Conservation (phyloP, 176 grass and related monocot genomes). For the Hyparrhenia diplandra region DNA sequence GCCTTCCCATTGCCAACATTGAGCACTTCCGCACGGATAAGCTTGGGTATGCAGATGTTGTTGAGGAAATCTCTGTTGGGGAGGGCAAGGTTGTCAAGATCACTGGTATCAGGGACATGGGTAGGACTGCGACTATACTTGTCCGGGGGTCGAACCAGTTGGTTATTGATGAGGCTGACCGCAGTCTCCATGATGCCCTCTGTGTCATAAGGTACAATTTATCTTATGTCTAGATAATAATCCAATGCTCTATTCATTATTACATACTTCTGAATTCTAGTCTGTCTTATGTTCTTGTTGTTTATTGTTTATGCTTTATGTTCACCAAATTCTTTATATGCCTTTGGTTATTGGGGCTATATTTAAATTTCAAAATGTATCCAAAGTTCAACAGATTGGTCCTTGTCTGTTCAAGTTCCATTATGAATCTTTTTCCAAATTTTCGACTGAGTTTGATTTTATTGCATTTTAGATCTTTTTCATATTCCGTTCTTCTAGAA, state of each 20-base stretch:
- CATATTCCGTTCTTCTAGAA: neutral
- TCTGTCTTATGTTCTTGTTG: neutral
- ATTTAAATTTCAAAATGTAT: neutral
- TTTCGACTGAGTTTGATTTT: neutral
- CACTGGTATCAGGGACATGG: conserved; percentile 85
- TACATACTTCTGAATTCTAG: neutral
- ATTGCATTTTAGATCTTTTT: neutral
- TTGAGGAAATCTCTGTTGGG: conserved; percentile 81
- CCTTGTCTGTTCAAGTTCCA: neutral
- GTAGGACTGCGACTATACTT: conserved; percentile 72
- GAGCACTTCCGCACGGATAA: conserved; percentile 94
- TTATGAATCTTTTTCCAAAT: neutral
- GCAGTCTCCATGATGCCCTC: conserved; percentile 90
- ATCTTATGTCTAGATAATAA: neutral
- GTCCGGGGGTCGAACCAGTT: conserved; percentile 83
- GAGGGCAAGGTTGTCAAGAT: conserved; percentile 85
- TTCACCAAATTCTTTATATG: neutral
- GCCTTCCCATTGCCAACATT: conserved; percentile 88
- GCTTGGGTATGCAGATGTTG: conserved; percentile 69
- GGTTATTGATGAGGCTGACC: conserved; percentile 89
- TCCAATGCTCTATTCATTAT: neutral
- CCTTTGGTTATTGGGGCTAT: neutral
- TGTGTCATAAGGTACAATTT: conserved; percentile 81
- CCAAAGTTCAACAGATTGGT: neutral
- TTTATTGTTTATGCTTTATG: neutral